Base-by-base conservation (phyloP, 1,284 basidiomycete genomes). In the Earliella scabrosa region DNA sequence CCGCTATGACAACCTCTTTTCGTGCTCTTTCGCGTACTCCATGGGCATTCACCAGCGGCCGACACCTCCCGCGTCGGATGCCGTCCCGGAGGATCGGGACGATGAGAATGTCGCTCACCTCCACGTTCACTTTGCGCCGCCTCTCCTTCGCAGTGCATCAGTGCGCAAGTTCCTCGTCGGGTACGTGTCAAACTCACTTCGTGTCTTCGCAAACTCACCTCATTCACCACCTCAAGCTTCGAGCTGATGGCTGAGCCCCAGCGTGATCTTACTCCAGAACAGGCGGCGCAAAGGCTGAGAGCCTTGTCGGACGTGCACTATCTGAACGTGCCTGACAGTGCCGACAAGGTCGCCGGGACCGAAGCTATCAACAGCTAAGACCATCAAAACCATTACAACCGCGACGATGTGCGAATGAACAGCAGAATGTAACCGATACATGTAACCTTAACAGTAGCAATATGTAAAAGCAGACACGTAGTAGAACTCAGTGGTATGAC, bases 191-290 rank as follows among this genome's bases (percentile, higher is more conserved):
- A 14, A n/a, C 34, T 44, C 21, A 13, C 1, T 2, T 4, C 6
- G 6, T 26, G 16, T 48, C 23, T 23, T 16, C 20, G n/a, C 45
- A 24, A 36, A 52, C 35, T 47, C 35, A 44, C 23, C 14, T n/a
- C 34, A 40, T 8, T n/a, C 21, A 32, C 50, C 26, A 40, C 18
- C 3, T 64, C n/a, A n/a, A 93, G 92, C 3, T 97, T 93, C 65
- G 95, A 97, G 73, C 80, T 97, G 62, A 92, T 97, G 85, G 92
- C 86, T 0, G 95, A 98, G 71, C 83, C 91, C 2, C 95, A 98
- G 76, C 80, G 95, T 2, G 95, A 98, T 70, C 77, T 97, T 35
- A 96, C 94, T 0, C 85, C 95, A 0, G 96, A 98, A 69, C 91
- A 95, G 71, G 95, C 94, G 7, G 95, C 95, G 0, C 68, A 74